Percentiles rank a stretch among this genome's conserved stretches.
phyloP scores from a whole-genome alignment of 2,329 filamentous ascomycete species.

The Aspergillus transmontanensis region DNA sequence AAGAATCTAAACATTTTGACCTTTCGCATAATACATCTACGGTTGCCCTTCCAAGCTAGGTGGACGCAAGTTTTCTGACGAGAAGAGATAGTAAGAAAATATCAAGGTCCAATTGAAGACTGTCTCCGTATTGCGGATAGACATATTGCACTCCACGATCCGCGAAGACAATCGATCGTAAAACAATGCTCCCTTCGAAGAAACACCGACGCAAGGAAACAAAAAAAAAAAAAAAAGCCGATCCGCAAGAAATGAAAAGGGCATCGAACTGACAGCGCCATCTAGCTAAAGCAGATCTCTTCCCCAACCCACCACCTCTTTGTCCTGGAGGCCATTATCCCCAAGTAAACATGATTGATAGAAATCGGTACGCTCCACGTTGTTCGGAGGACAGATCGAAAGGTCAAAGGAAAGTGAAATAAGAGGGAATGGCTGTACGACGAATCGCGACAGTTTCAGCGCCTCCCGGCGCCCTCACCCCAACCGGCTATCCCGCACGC shows the following conservation, averaged over 20 bases:
- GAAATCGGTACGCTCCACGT: neutral
- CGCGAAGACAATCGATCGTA: neutral
- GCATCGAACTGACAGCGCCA: neutral
- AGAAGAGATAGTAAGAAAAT: neutral
- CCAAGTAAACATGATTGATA: constrained; percentile 1
- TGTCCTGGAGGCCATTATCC: neutral
- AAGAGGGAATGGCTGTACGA: neutral
- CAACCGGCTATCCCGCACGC: neutral
- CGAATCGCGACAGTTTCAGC: neutral
- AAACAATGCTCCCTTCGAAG: neutral
- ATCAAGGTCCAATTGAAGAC: neutral
- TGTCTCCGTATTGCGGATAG: neutral
- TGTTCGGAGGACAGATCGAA: neutral
- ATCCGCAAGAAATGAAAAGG: neutral
- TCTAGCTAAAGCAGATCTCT: neutral
- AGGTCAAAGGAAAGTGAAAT: neutral
- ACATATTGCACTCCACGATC: neutral
- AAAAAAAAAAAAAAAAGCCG: no score
- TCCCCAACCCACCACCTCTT: neutral
- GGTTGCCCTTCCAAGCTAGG: neutral
- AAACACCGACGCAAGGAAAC: neutral
- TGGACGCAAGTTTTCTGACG: neutral
- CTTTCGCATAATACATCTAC: neutral
- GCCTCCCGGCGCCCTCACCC: neutral
- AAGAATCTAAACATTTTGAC: neutral